phyloP scores from a whole-genome alignment of 129 eudicot genomes.

The Tanacetum coccineum region DNA sequence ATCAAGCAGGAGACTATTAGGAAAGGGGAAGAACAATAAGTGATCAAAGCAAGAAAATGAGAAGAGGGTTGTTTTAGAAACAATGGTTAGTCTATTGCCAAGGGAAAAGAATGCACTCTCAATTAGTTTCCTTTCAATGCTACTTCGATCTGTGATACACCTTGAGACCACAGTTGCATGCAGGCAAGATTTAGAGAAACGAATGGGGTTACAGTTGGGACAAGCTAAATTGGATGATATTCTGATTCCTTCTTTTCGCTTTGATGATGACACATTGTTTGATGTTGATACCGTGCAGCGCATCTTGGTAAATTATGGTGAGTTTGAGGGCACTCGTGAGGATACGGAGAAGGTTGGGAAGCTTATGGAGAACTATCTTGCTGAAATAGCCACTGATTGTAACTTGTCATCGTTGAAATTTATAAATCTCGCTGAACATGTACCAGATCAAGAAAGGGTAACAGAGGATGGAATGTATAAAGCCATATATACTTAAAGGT shows the following conservation, averaged over 20 bases:
- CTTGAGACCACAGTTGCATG: conserved; percentile 86
- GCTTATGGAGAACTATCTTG: conserved; percentile 81
- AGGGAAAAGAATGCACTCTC: conserved; percentile 68
- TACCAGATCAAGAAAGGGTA: conserved; percentile 66
- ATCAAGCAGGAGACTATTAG: conserved; percentile 59
- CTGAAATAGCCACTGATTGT: conserved; percentile 83
- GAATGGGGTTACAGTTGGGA: conserved; percentile 67
- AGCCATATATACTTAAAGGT: conserved; percentile 89
- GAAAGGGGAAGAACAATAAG: conserved; percentile 65
- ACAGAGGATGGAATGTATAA: conserved; percentile 86
- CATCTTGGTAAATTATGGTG: conserved; percentile 54
- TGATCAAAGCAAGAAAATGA: conserved; percentile 67
- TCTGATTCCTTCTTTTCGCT: conserved; percentile 70
- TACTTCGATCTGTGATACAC: conserved; percentile 72
- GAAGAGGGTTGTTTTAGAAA: conserved; percentile 77
- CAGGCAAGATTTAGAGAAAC: conserved; percentile 80
- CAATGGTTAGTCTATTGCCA: conserved; percentile 84
- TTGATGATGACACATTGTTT: conserved; percentile 68
- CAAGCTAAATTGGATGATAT: conserved; percentile 80
- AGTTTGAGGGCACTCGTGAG: conserved; percentile 35
- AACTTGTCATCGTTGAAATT: conserved; percentile 59
- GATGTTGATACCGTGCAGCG: conserved; percentile 85
- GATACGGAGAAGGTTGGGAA: conserved; percentile 58
- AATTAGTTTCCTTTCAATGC: conserved; percentile 75
- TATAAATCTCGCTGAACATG: conserved; percentile 49